A percentile compares a stretch with the other conserved stretches of the same genome.
phyloP scores from a whole-genome alignment of 768 basidiomycete genomes.

The Daedaleopsis sinensis region DNA sequence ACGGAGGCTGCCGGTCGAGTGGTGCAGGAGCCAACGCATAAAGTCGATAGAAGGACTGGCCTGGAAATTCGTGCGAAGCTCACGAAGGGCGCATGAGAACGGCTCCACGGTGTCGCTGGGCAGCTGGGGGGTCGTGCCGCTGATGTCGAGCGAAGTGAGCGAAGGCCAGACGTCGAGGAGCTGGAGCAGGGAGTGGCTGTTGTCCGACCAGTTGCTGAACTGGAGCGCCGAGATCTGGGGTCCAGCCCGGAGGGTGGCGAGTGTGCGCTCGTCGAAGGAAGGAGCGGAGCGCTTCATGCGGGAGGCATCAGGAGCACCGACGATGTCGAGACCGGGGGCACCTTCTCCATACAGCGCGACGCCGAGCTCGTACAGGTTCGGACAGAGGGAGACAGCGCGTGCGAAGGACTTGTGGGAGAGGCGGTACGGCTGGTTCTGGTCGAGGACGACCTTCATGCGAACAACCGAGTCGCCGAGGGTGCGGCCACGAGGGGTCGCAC shows the following conservation, averaged over 20 bases:
- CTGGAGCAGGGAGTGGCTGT: conserved; percentile 56
- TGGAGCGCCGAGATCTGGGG: conserved; percentile 56
- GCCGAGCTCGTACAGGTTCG: conserved; percentile 56
- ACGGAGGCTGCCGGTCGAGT: conserved; percentile 52
- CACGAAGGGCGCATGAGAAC: conserved; percentile 49
- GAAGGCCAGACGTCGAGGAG: conserved; percentile 67
- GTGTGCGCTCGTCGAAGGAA: conserved; percentile 40
- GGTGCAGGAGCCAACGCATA: conserved; percentile 69
- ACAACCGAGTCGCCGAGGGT: conserved; percentile 56
- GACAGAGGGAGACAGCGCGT: conserved; percentile 58
- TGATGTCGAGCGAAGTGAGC: conserved; percentile 49
- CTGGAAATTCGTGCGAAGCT: conserved; percentile 69
- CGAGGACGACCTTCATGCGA: conserved; percentile 58
- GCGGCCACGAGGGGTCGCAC: conserved; percentile 48
- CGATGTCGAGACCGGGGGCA: conserved; percentile 51
- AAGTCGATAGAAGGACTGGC: conserved; percentile 62
- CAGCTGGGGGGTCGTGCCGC: conserved; percentile 58
- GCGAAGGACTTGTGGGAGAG: conserved; percentile 62
- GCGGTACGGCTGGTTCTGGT: conserved; percentile 66
- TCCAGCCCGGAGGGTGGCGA: conserved; percentile 56
- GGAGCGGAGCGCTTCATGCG: conserved; percentile 21
- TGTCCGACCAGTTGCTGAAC: conserved; percentile 75
- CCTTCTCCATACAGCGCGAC: conserved; percentile 63
- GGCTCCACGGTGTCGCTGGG: conserved; percentile 46
- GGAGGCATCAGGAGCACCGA: conserved; percentile 37